Base-by-base conservation (phyloP, 1,284 basidiomycete species). In the Pseudozyma tsukubaensis region DNA sequence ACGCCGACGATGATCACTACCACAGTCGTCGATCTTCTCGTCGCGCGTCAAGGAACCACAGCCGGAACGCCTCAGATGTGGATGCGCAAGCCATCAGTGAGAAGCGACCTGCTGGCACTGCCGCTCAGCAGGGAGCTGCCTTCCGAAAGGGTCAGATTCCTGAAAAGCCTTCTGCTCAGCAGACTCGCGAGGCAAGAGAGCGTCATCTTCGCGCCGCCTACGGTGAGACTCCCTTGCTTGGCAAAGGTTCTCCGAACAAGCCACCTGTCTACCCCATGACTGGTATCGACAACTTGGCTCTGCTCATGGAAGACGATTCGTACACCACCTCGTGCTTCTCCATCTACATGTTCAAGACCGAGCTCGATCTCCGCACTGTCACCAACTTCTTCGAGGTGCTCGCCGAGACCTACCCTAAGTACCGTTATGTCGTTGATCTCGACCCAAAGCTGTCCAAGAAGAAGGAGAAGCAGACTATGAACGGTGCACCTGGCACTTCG, bases 301-400 rank as follows among this genome's bases (percentile, higher is more conserved):
- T 83, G 29, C 55, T 84, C 9, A 81, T 84, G 80, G 82, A 84
- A 44, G 73, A 80, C 50, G 79, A 82, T 44, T 53, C 72, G 14
- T 84, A 82, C 68, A 81, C 81, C 42, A 75, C 76, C 24, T 81
- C 74, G 44, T 84, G 82, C 71, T 84, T 79, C 72, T 82, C 80
- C 51, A 81, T 84, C 50, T 84, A 84, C 77, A 70, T 82, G 62
- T 84, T 84, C 75, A 76, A 76, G 45, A 62, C 79, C 29, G 72
- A 73, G 49, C 69, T 84, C 52, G 81, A 83, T 54, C 67, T 78
- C 53, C 65, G 75, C 56, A 83, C 82, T 3, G 75, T 83, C 50
- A 64, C 75, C 36, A 73, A 78, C 50, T 84, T 84, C 59, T 83
- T 84, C 60, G 74, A 81, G 50, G 73, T 77, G 36, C 72, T 84